These are phyloP conservation scores for Gossypium schwendimanii DNA, from an alignment of 441 rosid species.

Conservation along the genomic window DNA sequence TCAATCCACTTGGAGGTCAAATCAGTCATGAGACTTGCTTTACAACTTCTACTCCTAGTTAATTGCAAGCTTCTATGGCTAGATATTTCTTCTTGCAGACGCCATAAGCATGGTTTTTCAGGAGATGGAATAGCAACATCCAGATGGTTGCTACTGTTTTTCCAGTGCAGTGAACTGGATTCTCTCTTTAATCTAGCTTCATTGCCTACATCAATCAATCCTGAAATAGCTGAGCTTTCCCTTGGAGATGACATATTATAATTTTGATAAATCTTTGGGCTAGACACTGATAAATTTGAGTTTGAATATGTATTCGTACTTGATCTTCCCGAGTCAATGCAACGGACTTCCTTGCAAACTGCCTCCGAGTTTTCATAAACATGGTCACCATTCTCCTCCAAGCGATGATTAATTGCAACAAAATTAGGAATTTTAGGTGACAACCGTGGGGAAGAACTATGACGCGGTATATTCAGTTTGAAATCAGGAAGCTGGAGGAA, in stretches of 20 bases:
- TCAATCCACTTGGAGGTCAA: conserved; percentile 26
- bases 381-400: conserved; percentile 33
- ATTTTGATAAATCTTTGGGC: conserved; percentile 22
- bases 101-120: conserved; percentile 33
- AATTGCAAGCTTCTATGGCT: conserved; percentile 36
- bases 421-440: conserved; percentile 28
- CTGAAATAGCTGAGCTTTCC: conserved; percentile 23
- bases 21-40: conserved; percentile 33
- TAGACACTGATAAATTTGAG: conserved; percentile 21
- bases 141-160: conserved; percentile 21
- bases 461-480: conserved; percentile 35
- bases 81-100: conserved; percentile 32
- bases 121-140: conserved; percentile 32
- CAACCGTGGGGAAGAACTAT: conserved; percentile 31
- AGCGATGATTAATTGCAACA: conserved; percentile 23
- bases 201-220: conserved; percentile 27
- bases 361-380: conserved; percentile 40
- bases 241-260: conserved; percentile 29
- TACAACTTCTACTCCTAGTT: conserved; percentile 62
- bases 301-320: conserved; percentile 22
- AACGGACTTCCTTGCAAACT: conserved; percentile 51
- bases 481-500: conserved; percentile 44
- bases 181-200: conserved; percentile 32
- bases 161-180: conserved; percentile 20
- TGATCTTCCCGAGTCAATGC: conserved; percentile 42